Base-by-base conservation (phyloP, 352 stramenopile genomes). In the Blastocystis hominis region DNA sequence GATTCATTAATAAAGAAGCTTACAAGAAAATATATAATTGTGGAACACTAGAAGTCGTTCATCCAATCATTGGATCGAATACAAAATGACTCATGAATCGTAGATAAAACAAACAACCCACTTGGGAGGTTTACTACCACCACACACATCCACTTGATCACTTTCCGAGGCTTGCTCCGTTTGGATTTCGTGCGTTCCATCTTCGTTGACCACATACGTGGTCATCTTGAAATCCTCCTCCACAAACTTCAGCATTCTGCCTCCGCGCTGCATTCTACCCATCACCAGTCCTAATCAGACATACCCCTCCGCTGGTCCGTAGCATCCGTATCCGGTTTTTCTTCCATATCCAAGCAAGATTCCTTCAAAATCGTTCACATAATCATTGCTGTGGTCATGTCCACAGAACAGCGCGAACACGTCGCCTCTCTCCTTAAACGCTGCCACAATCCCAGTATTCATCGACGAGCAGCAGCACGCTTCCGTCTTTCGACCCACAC, bases 371-470 rank as follows among this genome's bases (percentile, higher is more conserved):
- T 87, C 77, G 40, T 50, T 77, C n/a, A 78, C 66, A 44, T 63
- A 87, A 34, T 87, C 77, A 77, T 78, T 87, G 24, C 24, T 47
- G 44, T 87, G 77, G 34, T 87, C 77, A 55, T 87, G 77, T 44
- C 77, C 77, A 20, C 44, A 59, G 55, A 87, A 87, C 9, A 78
- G 30, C 13, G 77, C 77, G 13, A 63, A 63, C 10, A 87, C 42
- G 36, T 87, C 77, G 17, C 47, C 47, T 87, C 77, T 87, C 63
- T 78, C 77, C 56, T 64, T 87, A 30, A 78, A 87, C 20, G 77
- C 66, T 2, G 62, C 46, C 38, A 87, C 70, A 24, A 87, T 53
- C 2, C 62, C 66, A 9, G 77, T 77, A 24, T 87, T 53, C 47
- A 87, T 78, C 20, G 77, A 87, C 13, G 77, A 87, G 55, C 77